Conservation (phyloP, 1,139 yeast species). For the Barnettozyma hawaiiensis region DNA sequence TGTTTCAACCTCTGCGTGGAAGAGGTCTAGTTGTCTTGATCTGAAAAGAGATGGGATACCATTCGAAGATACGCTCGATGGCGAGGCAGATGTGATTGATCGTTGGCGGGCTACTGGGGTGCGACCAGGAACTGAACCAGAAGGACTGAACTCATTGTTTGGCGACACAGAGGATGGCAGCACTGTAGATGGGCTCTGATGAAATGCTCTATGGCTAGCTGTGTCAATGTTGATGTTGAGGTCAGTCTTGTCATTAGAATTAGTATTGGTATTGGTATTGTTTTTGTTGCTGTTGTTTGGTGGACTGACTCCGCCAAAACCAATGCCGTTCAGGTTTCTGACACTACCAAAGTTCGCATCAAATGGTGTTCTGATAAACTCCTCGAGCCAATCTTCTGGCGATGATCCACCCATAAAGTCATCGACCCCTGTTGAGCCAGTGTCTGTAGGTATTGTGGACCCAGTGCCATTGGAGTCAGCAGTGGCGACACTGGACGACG, state of each 20-base stretch:
- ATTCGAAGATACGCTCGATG: constrained; percentile 9
- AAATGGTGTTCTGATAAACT: constrained; percentile 59
- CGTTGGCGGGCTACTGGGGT: neutral
- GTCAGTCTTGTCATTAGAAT: no score
- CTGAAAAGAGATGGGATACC: constrained; percentile 53
- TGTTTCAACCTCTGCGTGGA: constrained; percentile 35
- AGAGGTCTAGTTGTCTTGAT: constrained; percentile 56
- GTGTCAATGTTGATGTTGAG: neutral
- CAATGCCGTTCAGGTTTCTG: constrained; percentile 49
- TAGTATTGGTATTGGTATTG: neutral
- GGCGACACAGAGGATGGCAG: constrained; percentile 2
- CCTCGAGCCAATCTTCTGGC: constrained; percentile 57
- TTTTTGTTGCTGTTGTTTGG: constrained; percentile 6
- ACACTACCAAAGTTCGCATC: constrained; percentile 38
- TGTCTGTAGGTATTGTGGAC: constrained; percentile 8
- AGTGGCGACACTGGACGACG: constrained; percentile 3
- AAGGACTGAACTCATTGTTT: constrained; percentile 6
- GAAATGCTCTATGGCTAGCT: neutral
- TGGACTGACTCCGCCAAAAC: constrained; percentile 40
- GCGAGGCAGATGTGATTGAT: constrained; percentile 4
- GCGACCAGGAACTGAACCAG: neutral
- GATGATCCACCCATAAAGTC: constrained; percentile 13
- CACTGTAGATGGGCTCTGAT: neutral
- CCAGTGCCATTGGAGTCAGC: constrained; percentile 11
- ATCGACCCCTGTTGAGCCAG: neutral